A percentile compares a stretch with the other conserved stretches of the same genome.
phyloP scores from a whole-genome alignment of 306 rosid species.

The Trichosanthes truncata region DNA sequence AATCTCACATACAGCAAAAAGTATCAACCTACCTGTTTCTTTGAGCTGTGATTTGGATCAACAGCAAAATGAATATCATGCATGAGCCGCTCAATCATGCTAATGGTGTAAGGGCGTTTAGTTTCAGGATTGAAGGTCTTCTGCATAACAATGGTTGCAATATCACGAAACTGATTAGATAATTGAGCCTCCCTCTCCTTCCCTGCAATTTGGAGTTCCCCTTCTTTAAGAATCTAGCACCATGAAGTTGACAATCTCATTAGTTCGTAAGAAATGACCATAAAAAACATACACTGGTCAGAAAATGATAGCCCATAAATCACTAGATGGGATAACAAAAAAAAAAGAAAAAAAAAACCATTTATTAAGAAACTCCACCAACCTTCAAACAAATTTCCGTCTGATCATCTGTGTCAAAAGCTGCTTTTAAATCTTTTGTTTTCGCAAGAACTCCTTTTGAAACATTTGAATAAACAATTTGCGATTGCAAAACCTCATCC shows the following conservation, averaged over 20 bases:
- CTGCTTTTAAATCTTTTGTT: constrained; percentile 59
- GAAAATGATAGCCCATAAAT: not conserved
- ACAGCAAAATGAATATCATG: constrained; percentile 83
- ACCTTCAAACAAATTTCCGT: constrained; percentile 74
- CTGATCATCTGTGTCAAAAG: constrained; percentile 86
- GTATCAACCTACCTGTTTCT: constrained; percentile 60
- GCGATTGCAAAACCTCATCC: constrained; percentile 93
- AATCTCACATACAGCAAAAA: not conserved
- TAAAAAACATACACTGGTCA: not conserved
- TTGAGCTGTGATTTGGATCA: constrained; percentile 66
- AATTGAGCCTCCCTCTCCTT: constrained; percentile 90
- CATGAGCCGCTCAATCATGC: constrained; percentile 91
- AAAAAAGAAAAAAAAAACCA: not conserved
- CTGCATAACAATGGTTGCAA: constrained; percentile 91
- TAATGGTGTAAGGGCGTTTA: constrained; percentile 88
- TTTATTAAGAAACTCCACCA: not conserved
- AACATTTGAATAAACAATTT: constrained; percentile 72
- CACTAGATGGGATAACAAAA: not conserved
- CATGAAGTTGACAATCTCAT: not conserved
- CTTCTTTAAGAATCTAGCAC: constrained; percentile 68
- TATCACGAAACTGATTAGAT: constrained; percentile 87
- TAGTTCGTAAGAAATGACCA: not conserved
- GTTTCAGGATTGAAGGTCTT: constrained; percentile 91
- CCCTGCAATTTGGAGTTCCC: constrained; percentile 94
- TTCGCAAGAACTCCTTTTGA: constrained; percentile 94